These are phyloP conservation scores for Picochlorum sp. DNA, from an alignment of 139 green algal species.

Conservation along the genomic window DNA sequence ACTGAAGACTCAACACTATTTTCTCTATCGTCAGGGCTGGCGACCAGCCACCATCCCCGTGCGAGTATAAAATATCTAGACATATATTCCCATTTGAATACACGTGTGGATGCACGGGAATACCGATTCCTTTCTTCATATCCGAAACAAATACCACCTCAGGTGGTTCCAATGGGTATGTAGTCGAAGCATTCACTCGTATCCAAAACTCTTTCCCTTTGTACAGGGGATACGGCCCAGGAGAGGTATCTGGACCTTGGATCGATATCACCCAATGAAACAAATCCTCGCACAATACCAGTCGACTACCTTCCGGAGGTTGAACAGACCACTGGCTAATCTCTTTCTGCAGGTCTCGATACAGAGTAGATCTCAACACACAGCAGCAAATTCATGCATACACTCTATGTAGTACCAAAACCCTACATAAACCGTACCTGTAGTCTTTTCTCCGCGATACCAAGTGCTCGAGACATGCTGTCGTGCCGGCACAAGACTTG, in stretches of 20 bases:
- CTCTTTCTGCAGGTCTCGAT: slow-evolving; percentile 55
- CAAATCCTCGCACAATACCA: slow-evolving; percentile 65
- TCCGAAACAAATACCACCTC: slow-evolving; percentile 62
- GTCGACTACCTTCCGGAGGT: slow-evolving; percentile 58
- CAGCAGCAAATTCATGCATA: no score
- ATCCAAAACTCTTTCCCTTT: slow-evolving; percentile 20
- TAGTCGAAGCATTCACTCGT: slow-evolving; percentile 48
- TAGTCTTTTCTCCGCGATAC: no score
- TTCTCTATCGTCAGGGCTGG: slow-evolving; percentile 84
- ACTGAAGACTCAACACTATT: slow-evolving; percentile 50
- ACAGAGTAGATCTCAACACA: no score
- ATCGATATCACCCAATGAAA: slow-evolving; percentile 56
- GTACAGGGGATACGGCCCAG: not conserved
- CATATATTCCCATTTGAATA: slow-evolving; percentile 87
- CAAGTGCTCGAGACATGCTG: no score
- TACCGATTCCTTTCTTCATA: slow-evolving; percentile 12
- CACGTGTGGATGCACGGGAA: slow-evolving; percentile 78
- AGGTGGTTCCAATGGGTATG: slow-evolving; percentile 65
- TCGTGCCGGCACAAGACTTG: no score
- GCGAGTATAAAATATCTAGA: slow-evolving; percentile 80
- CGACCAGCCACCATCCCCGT: slow-evolving; percentile 68
- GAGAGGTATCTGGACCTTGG: slow-evolving; percentile 38
- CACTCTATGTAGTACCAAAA: no score
- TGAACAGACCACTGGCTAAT: slow-evolving; percentile 63
- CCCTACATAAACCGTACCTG: no score